Conservation (phyloP, 73 alveolate genomes). For the Breviolum minutum region DNA sequence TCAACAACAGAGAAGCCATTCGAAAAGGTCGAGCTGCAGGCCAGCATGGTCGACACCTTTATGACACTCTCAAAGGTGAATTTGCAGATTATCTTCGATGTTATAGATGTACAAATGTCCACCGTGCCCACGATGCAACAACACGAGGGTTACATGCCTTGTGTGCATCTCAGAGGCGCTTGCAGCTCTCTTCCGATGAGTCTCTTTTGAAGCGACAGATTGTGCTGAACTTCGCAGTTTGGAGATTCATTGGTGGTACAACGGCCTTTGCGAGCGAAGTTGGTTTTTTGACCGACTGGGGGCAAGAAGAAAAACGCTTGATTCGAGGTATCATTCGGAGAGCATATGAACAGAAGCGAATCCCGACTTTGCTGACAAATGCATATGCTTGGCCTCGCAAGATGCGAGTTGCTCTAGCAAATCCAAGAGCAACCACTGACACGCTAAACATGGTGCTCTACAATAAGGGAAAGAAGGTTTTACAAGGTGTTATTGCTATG, state of each 20-base stretch:
- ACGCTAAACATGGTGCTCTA: not conserved
- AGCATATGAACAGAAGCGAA: not conserved
- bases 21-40: not conserved
- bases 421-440: not conserved
- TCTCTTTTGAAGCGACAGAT: not conserved
- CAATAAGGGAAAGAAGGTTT: not conserved
- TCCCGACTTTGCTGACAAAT: not conserved
- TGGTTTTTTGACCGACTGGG: constrained; percentile 22
- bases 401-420: not conserved
- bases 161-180: constrained; percentile 13
- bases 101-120: not conserved
- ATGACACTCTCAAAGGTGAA: not conserved
- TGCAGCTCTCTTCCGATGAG: not conserved
- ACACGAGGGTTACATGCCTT: constrained; percentile 17
- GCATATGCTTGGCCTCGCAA: constrained; percentile 39
- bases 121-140: not conserved
- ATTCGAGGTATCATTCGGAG: not conserved
- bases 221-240: constrained; percentile 17
- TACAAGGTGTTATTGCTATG: not conserved
- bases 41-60: not conserved
- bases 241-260: constrained; percentile 10
- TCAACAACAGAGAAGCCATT: constrained; percentile 6
- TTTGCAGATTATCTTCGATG: not conserved
- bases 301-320: not conserved
- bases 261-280: constrained; percentile 14